These are phyloP conservation scores for Aspergillus aculeatinus DNA, from an alignment of 2,329 filamentous ascomycete species.

Conservation along the genomic window DNA sequence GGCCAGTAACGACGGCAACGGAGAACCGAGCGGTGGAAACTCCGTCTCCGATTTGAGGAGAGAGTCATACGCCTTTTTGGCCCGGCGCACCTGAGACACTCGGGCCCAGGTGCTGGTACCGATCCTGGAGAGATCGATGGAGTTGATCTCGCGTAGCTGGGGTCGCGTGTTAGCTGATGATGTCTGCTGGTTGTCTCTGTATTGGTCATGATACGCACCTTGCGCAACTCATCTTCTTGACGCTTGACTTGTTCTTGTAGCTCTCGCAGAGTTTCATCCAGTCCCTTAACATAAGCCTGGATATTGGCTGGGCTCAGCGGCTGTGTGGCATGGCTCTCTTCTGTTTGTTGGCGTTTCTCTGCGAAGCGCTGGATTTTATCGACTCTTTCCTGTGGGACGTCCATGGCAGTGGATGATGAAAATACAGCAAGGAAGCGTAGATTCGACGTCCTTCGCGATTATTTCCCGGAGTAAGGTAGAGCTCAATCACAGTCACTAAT, in stretches of 20 bases:
- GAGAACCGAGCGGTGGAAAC: slow-evolving; percentile 65
- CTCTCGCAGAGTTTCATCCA: slow-evolving; percentile 67
- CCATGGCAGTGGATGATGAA: slow-evolving; percentile 22
- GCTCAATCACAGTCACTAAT: not conserved
- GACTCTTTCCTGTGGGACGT: slow-evolving; percentile 31
- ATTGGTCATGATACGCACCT: slow-evolving; percentile 34
- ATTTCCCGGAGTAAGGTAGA: not conserved
- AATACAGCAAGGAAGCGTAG: not conserved
- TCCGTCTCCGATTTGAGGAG: slow-evolving; percentile 63
- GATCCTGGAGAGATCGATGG: slow-evolving; percentile 32
- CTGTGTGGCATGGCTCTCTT: slow-evolving; percentile 33
- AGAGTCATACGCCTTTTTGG: slow-evolving; percentile 66
- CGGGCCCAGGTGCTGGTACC: slow-evolving; percentile 33
- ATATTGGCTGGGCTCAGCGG: slow-evolving; percentile 29
- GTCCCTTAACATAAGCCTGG: slow-evolving; percentile 36
- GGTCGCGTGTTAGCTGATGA: slow-evolving; percentile 15
- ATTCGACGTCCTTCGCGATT: not conserved
- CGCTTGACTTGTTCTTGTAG: slow-evolving; percentile 56
- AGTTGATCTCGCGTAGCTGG: slow-evolving; percentile 35
- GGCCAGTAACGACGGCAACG: slow-evolving; percentile 70
- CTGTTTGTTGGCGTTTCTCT: slow-evolving; percentile 34
- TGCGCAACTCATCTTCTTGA: slow-evolving; percentile 49
- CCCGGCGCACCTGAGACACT: slow-evolving; percentile 48
- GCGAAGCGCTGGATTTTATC: slow-evolving; percentile 37
- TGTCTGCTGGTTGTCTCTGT: not conserved